Base-by-base conservation (phyloP, 805 yeast genomes). In the Monosporozyma solicola region DNA sequence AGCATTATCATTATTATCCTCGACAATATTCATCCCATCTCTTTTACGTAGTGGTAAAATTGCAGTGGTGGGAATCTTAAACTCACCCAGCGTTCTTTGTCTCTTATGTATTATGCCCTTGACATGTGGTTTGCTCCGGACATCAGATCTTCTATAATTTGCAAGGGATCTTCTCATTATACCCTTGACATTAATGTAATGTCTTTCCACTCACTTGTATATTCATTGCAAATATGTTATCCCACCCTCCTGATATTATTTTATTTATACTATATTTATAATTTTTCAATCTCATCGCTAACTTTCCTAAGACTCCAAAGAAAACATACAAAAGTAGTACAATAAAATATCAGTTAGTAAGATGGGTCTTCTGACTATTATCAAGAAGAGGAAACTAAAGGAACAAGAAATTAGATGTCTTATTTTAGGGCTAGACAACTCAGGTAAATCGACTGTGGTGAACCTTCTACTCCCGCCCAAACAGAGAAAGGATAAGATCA, bases 381-480 rank as follows among this genome's bases (percentile, higher is more conserved):
- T 91, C 53, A 77, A 84, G 61, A 90, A 89, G 64, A 96, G 88
- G 63, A 85, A 88, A 70, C 73, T 80, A 43, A 89, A 87, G 66
- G 96, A 88, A 59, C 74, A 75, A 52, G 96, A 90, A 66, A 70
- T 87, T 35, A 72, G 97, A 24, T 77, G 89, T 27, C 72, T 92
- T 24, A 74, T 87, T 53, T 76, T 91, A 11, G 98, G 98, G 0
- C 77, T 91, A 3, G 98, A 91, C 64, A 89, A 88, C 66, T 80
- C 96, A 0, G 98, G 98, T 2, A 91, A 91, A 66, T 86, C 97
- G 2, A 87, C 97, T 0, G 78, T 92, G 2, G 84, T 90, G 24
- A 82, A 82, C 54, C 64, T 73, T 20, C 63, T 87, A 15, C 72
- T 85, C 37, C 66, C 69, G 57, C 32, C 25, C 16, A 52, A 55